A percentile compares a stretch with the other conserved stretches of the same genome.
Evolutionary conservation across 306 rosid genomes (phyloP).

Genomic region (Vicia villosa): DNA sequence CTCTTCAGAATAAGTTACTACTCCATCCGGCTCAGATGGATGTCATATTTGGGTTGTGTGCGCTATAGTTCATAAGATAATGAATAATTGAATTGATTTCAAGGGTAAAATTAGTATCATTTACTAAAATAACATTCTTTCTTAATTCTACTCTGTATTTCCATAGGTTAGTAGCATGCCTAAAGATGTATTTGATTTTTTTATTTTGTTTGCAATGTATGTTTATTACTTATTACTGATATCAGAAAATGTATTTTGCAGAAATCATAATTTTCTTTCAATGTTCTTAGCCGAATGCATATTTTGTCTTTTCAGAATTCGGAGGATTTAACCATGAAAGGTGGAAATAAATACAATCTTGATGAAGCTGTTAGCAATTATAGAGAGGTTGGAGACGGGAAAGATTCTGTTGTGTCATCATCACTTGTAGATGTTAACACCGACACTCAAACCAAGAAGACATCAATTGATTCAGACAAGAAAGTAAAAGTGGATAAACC

Average conservation of each 20-base stretch:
- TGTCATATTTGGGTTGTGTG: too few species aligned
- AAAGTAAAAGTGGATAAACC: conserved; percentile 38
- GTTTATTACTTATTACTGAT: conserved; percentile 17
- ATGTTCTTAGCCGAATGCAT: conserved; percentile 31
- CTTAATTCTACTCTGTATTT: conserved; percentile 10
- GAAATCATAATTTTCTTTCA: conserved; percentile 19
- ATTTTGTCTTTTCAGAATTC: conserved; percentile 49
- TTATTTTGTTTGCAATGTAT: conserved; percentile 28
- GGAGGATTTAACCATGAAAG: conserved; percentile 53
- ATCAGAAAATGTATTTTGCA: conserved; percentile 26
- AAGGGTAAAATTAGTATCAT: too few species aligned
- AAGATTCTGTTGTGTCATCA: conserved; percentile 43
- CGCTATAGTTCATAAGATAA: too few species aligned
- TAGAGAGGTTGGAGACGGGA: conserved; percentile 42
- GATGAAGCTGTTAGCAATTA: conserved; percentile 42
- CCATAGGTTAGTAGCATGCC: conserved; percentile 8
- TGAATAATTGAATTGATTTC: too few species aligned
- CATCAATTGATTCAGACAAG: conserved; percentile 43
- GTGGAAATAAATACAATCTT: conserved; percentile 39
- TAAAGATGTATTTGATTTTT: conserved; percentile 19
- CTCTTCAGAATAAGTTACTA: background rate
- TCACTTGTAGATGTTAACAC: conserved; percentile 41
- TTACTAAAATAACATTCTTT: background rate
- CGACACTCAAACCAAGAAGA: conserved; percentile 44
- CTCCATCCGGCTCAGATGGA: background rate